These are phyloP conservation scores for Fusarium vanettenii DNA, from an alignment of 2,329 filamentous ascomycete genomes.

Conservation along the genomic window DNA sequence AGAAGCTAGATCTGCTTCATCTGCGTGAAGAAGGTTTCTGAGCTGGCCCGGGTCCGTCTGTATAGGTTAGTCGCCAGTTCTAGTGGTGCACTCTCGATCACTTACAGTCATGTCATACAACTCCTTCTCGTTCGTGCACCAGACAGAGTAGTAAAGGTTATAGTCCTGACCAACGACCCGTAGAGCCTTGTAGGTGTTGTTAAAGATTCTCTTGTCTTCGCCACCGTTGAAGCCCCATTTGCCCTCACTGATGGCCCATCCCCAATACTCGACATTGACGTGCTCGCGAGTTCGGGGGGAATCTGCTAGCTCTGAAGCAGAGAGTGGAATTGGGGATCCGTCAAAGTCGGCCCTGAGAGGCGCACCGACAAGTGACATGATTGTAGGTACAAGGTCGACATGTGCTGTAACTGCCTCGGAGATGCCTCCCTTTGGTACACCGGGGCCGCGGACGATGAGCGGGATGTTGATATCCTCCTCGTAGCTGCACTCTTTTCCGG, in stretches of 20 bases:
- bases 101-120: slow-evolving; percentile 64
- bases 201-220: slow-evolving; percentile 18
- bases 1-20: slow-evolving; percentile 17
- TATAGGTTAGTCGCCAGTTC: neutral
- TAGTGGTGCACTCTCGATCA: neutral
- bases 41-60: slow-evolving; percentile 64
- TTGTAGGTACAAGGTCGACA: slow-evolving; percentile 66
- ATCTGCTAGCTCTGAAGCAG: neutral
- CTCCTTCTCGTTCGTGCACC: slow-evolving; percentile 63
- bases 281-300: neutral
- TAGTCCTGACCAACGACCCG: slow-evolving; percentile 60
- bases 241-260: slow-evolving; percentile 45
- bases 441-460: slow-evolving; percentile 61
- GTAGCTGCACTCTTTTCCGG: slow-evolving; percentile 63
- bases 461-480: slow-evolving; percentile 66
- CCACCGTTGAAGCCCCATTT: slow-evolving; percentile 25
- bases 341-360: slow-evolving; percentile 60
- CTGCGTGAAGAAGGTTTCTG: slow-evolving; percentile 39
- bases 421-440: slow-evolving; percentile 52
- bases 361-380: slow-evolving; percentile 53
- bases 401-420: slow-evolving; percentile 60
- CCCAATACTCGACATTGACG: slow-evolving; percentile 58
- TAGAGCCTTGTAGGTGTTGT: slow-evolving; percentile 67
- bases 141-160: slow-evolving; percentile 66
- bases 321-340: slow-evolving; percentile 58